Percentiles rank a stretch among this genome's conserved stretches.
phyloP scores from a whole-genome alignment of 768 basidiomycete species.

The Leucosporidium yakuticum region DNA sequence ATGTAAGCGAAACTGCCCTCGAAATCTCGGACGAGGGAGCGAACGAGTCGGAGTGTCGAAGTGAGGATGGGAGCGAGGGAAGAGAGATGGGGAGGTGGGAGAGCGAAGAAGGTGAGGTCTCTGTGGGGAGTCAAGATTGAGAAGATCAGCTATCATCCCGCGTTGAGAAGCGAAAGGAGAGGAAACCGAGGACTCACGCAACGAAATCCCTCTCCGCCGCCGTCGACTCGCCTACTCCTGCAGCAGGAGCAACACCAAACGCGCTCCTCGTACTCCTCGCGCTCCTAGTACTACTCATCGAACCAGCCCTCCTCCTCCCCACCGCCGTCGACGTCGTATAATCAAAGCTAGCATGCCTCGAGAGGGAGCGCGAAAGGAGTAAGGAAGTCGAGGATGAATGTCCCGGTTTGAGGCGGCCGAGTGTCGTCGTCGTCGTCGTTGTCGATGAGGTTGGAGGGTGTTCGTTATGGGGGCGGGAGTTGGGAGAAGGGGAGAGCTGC shows the following conservation, averaged over 20 bases:
- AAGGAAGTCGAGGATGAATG: too few species aligned
- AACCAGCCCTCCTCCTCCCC: neutral
- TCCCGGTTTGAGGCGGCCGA: neutral
- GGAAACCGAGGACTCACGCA: neutral
- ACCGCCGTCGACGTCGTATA: neutral
- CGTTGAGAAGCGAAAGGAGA: neutral
- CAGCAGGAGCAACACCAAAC: neutral
- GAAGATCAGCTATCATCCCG: neutral
- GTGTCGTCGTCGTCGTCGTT: too few species aligned
- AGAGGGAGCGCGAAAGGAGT: too few species aligned
- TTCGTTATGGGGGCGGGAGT: too few species aligned
- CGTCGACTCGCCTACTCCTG: neutral
- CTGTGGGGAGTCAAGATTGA: neutral
- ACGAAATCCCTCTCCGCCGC: neutral
- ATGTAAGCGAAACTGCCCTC: constrained; percentile 12
- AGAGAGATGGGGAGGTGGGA: neutral
- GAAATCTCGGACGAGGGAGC: constrained; percentile 1
- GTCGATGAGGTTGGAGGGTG: too few species aligned
- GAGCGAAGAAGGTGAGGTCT: constrained; percentile 7
- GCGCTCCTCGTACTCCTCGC: constrained; percentile 1
- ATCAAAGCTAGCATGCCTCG: too few species aligned
- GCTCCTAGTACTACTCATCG: constrained; percentile 1
- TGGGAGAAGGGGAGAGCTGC: neutral
- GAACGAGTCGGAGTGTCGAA: neutral
- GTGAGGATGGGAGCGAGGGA: neutral